Conservation (phyloP, 2,329 filamentous ascomycete species). For the Arthrinium phaeospermum region DNA sequence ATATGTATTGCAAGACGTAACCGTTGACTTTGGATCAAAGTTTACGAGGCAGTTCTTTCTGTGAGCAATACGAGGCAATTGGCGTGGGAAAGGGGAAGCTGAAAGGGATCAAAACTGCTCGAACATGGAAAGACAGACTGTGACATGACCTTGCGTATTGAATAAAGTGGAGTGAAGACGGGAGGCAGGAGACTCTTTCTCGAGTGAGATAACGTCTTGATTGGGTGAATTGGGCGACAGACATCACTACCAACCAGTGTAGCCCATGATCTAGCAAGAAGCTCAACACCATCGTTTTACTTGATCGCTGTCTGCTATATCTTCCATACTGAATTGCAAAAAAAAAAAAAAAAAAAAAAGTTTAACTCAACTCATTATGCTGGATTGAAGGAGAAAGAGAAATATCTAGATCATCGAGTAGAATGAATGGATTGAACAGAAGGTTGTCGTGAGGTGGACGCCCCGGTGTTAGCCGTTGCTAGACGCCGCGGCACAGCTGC, state of each 20-base stretch:
- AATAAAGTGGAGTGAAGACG: neutral
- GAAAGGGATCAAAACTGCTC: neutral
- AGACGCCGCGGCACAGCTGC: constrained; percentile 15
- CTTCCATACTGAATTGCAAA: too few relatives aligned
- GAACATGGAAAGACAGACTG: neutral
- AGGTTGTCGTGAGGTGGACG: neutral
- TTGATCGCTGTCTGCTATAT: too few relatives aligned
- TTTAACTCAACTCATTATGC: too few relatives aligned
- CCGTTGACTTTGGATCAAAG: neutral
- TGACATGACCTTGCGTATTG: neutral
- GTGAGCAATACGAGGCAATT: neutral
- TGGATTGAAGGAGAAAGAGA: too few relatives aligned
- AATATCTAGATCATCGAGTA: neutral
- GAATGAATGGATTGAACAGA: neutral
- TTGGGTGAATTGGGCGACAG: neutral
- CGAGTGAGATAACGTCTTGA: neutral
- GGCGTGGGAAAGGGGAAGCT: neutral
- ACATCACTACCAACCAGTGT: neutral
- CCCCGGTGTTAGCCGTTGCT: constrained; percentile 22
- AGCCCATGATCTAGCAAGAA: neutral
- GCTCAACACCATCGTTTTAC: too few relatives aligned
- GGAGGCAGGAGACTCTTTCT: neutral
- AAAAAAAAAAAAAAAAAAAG: too few relatives aligned
- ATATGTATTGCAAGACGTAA: neutral
- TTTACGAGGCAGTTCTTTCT: neutral